A percentile compares a stretch with the other conserved stretches of the same genome.
Evolutionary conservation across 306 rosid genomes (phyloP).

Genomic region (Pachyrhizus erosus): DNA sequence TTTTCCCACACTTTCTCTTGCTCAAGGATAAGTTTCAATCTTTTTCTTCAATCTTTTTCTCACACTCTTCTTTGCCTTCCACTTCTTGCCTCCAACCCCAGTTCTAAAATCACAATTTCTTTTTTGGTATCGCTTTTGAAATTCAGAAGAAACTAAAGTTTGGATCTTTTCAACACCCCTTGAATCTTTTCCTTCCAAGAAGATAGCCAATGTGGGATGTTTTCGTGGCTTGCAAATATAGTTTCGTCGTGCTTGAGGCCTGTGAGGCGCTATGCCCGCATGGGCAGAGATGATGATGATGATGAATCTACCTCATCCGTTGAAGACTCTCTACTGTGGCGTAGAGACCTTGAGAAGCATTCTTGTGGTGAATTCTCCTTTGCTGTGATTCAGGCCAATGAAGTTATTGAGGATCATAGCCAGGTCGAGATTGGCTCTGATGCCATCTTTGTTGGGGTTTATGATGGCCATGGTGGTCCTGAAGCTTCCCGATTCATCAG

Average conservation of each 20-base stretch:
- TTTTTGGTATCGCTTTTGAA: background rate
- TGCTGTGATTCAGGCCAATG: conserved; percentile 72
- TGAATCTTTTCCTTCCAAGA: background rate
- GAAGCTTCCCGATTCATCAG: conserved; percentile 50
- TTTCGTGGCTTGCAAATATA: background rate
- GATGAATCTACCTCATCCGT: background rate
- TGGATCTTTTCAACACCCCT: background rate
- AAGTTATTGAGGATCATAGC: conserved; percentile 63
- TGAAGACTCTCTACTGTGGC: background rate
- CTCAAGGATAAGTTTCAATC: background rate
- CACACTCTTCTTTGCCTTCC: background rate
- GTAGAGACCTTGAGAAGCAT: background rate
- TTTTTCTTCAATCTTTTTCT: too few relatives aligned
- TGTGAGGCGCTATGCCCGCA: background rate
- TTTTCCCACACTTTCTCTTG: background rate
- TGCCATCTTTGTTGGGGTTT: conserved; percentile 66
- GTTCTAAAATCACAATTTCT: background rate
- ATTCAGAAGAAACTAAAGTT: background rate
- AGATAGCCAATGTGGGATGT: background rate
- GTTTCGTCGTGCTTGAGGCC: background rate
- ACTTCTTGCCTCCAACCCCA: background rate
- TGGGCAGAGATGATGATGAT: background rate
- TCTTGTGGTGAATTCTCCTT: background rate
- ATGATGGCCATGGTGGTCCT: conserved; percentile 79
- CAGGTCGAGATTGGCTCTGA: conserved; percentile 68